Base-by-base conservation (phyloP, 352 stramenopile genomes). In the Globisporangium sylvaticum region DNA sequence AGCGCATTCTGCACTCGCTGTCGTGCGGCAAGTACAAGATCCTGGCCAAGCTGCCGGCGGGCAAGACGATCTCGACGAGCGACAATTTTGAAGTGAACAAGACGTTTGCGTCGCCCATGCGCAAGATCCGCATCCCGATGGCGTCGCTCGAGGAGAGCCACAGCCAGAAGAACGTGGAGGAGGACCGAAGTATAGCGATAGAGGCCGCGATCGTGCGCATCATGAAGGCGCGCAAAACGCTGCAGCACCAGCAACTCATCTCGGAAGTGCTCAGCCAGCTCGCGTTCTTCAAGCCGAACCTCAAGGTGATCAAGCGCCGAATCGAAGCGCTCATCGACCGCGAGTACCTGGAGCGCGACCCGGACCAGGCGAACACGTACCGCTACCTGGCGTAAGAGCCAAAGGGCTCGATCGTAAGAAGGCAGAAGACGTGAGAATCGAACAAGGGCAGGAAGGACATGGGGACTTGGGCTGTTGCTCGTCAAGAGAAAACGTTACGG, bases 201-300 rank as follows among this genome's bases (percentile, higher is more conserved):
- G 98, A 99, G 85, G 98, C 98, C 44, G 97, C 97, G 14, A 99
- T 99, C 72, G 98, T 99, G 48, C 94, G 98, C 76, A 99, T 99
- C 81, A 99, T 99, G 98, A 99, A 99, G 83, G 96, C 96, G 22
- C 83, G 96, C 65, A 99, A 99, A 80, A 98, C 94, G 34, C 81
- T 99, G 62, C 84, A 96, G 63, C 97, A 99, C 77, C 95, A 99
- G 75, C 93, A 99, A 75, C 88, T 99, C 14, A 92, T 99, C 53
- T 98, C 97, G 42, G 97, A 99, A 79, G 97, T 99, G 60, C 77
- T 99, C 46, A 96, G 83, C 39, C 97, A 99, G 73, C 84, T 99
- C 39, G 84, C 91, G 7, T 99, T 99, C 74, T 99, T 99, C 87
- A 97, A 97, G 70, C 97, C 98, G 14, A 98, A 99, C 68, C 86